phyloP scores from a whole-genome alignment of 306 rosid genomes.

The apple (Malus domestica) region ASM211411v1 NC_041803.1:39237501-39238000 shows the following conservation, averaged over 20 bases:
- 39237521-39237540: too few species aligned
- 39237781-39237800: neutral
- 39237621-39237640: too few species aligned
- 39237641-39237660: neutral
- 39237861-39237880: neutral
- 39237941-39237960: too few species aligned
- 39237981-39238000: too few species aligned
- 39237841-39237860: neutral
- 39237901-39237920: neutral
- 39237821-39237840: neutral
- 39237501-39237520: too few species aligned
- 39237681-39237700: neutral
- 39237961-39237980: too few species aligned
- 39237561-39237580: too few species aligned
- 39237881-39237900: neutral
- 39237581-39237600: too few species aligned
- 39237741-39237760: neutral
- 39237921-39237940: too few species aligned
- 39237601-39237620: too few species aligned
- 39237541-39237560: too few species aligned
- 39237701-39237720: neutral
- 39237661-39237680: neutral
- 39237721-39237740: neutral
- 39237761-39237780: neutral
- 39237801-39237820: neutral